These are phyloP conservation scores for Medicago lupulina DNA, from an alignment of 306 rosid species.

Conservation along the genomic window DNA sequence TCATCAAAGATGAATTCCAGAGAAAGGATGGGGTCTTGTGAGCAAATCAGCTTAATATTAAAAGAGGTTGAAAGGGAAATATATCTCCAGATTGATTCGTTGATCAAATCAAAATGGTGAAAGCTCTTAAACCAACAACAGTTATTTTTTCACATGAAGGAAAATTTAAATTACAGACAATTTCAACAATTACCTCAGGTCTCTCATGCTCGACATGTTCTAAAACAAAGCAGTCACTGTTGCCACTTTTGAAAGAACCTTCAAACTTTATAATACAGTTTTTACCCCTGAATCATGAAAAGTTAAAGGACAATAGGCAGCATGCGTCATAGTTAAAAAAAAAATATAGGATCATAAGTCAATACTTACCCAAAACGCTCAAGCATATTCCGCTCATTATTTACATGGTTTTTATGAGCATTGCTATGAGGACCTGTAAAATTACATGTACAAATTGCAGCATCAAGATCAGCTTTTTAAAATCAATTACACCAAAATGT, in stretches of 20 bases:
- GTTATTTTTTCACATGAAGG: constrained; percentile 11
- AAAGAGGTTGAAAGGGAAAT: constrained; percentile 16
- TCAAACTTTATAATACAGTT: constrained; percentile 64
- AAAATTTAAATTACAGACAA: constrained; percentile 14
- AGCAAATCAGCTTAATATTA: constrained; percentile 25
- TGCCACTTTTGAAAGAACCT: constrained; percentile 56
- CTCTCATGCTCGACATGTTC: constrained; percentile 88
- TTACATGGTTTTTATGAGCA: constrained; percentile 63
- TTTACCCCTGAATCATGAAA: constrained; percentile 62
- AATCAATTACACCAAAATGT: background rate
- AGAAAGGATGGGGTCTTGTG: background rate
- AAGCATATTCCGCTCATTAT: constrained; percentile 73
- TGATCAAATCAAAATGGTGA: constrained; percentile 11
- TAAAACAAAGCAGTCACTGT: constrained; percentile 67
- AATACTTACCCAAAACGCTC: constrained; percentile 74
- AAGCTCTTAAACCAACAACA: background rate
- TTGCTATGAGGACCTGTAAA: constrained; percentile 70
- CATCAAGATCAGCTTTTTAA: constrained; percentile 21
- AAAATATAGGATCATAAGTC: background rate
- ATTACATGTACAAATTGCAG: constrained; percentile 31
- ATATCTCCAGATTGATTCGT: background rate
- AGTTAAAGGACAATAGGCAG: background rate
- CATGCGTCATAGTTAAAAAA: constrained; percentile 6
- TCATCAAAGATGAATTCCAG: background rate
- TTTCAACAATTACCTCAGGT: constrained; percentile 72